phyloP scores from a whole-genome alignment of 441 rosid genomes.

The Gossypium lobatum region DNA sequence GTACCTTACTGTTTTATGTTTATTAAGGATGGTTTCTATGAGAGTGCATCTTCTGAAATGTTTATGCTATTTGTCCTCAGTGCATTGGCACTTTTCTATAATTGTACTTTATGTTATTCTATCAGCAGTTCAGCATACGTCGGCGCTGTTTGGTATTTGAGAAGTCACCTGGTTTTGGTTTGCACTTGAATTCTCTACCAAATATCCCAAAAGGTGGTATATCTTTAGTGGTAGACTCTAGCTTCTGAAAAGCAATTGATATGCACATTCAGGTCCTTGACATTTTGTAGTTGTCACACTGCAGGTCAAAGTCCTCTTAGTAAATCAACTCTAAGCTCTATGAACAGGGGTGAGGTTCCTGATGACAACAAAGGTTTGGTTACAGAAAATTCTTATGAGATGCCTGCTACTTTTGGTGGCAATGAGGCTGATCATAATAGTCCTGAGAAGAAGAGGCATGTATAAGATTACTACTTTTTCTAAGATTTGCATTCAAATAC shows the following conservation, averaged over 20 bases:
- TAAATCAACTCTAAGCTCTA: slow-evolving; percentile 22
- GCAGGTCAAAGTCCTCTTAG: slow-evolving; percentile 14
- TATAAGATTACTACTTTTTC: not conserved
- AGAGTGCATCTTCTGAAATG: not conserved
- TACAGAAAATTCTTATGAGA: slow-evolving; percentile 22
- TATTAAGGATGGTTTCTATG: not conserved
- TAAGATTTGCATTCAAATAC: not conserved
- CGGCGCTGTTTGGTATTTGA: slow-evolving; percentile 49
- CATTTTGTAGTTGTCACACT: slow-evolving; percentile 17
- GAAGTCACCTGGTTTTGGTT: slow-evolving; percentile 31
- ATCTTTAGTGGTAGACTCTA: slow-evolving; percentile 21
- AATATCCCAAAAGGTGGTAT: slow-evolving; percentile 20
- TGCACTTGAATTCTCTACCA: slow-evolving; percentile 41
- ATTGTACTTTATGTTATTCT: slow-evolving; percentile 7
- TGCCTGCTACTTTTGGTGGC: slow-evolving; percentile 15
- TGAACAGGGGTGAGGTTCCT: slow-evolving; percentile 26
- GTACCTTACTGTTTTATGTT: not conserved
- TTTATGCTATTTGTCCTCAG: not conserved
- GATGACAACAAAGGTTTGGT: slow-evolving; percentile 12
- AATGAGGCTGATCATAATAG: slow-evolving; percentile 20
- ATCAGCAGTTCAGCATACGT: slow-evolving; percentile 40
- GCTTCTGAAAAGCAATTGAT: slow-evolving; percentile 25
- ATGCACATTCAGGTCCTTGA: slow-evolving; percentile 15
- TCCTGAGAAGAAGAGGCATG: slow-evolving; percentile 34
- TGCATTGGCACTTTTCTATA: not conserved